Conservation (phyloP, 2,329 filamentous ascomycete species). For the Pseudodiploospora longispora region DNA sequence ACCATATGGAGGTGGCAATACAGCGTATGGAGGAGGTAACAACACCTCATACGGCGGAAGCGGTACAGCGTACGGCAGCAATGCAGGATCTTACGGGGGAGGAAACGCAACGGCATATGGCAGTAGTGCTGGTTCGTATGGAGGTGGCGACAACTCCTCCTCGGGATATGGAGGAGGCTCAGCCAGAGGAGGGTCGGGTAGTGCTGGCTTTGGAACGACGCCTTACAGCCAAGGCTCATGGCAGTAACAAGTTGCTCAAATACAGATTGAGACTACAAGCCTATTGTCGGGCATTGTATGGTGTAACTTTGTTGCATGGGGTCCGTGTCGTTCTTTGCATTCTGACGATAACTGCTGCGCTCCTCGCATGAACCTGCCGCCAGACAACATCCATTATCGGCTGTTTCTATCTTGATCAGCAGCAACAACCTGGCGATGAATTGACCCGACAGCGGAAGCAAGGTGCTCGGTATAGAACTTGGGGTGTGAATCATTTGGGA, state of each 20-base stretch:
- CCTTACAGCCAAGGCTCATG: constrained; percentile 43
- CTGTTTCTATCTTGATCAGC: too few relatives aligned
- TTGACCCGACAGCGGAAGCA: too few relatives aligned
- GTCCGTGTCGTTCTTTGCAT: too few relatives aligned
- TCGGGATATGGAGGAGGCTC: constrained; percentile 4
- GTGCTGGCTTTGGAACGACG: constrained; percentile 17
- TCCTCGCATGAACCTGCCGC: too few relatives aligned
- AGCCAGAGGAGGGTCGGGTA: constrained; percentile 3
- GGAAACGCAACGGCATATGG: constrained; percentile 60
- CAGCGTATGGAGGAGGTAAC: constrained; percentile 56
- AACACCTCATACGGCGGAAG: constrained; percentile 60
- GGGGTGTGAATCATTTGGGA: too few relatives aligned
- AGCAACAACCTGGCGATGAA: too few relatives aligned
- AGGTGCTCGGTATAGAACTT: too few relatives aligned
- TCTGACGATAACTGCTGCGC: too few relatives aligned
- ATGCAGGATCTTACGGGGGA: constrained; percentile 39
- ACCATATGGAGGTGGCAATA: constrained; percentile 54
- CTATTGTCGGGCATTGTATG: too few relatives aligned
- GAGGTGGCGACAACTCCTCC: constrained; percentile 4
- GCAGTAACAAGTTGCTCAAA: constrained; percentile 24
- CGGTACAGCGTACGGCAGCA: constrained; percentile 58
- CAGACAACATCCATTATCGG: too few relatives aligned
- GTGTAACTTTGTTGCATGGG: too few relatives aligned
- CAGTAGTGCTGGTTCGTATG: constrained; percentile 29
- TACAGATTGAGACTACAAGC: too few relatives aligned